Evolutionary conservation across 192 early-diverging fungal species (phyloP).

Genomic region (Backusella tuberculispora): DNA sequence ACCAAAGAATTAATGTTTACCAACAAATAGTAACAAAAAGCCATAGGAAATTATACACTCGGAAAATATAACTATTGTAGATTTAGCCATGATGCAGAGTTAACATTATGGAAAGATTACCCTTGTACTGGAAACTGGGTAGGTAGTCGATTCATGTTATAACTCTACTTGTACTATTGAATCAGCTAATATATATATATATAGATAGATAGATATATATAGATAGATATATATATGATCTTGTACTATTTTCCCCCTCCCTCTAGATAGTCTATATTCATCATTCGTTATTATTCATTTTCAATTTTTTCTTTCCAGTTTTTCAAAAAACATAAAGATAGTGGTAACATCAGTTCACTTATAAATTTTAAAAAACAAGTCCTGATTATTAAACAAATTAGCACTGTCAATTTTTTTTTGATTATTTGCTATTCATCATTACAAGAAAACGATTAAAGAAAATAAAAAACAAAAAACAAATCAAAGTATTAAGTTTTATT

Average conservation of each 20-base stretch:
- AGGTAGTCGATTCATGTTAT: too few species aligned
- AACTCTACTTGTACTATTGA: too few species aligned
- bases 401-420: background rate
- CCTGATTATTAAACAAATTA: background rate
- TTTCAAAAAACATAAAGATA: too few species aligned
- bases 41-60: slow-evolving; percentile 9
- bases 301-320: too few species aligned
- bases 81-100: background rate
- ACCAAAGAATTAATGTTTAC: background rate
- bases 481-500: background rate
- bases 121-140: too few species aligned
- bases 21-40: background rate
- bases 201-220: too few species aligned
- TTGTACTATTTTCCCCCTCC: too few species aligned
- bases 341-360: background rate
- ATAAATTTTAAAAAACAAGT: background rate
- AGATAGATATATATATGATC: too few species aligned
- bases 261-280: too few species aligned
- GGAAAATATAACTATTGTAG: slow-evolving; percentile 5
- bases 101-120: background rate
- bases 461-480: background rate
- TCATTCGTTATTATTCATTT: too few species aligned
- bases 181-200: too few species aligned
- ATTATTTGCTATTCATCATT: background rate
- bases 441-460: background rate